A percentile compares a stretch with the other conserved stretches of the same genome.
Evolutionary conservation across 768 basidiomycete genomes (phyloP).

Genomic region (Russula foetens): DNA sequence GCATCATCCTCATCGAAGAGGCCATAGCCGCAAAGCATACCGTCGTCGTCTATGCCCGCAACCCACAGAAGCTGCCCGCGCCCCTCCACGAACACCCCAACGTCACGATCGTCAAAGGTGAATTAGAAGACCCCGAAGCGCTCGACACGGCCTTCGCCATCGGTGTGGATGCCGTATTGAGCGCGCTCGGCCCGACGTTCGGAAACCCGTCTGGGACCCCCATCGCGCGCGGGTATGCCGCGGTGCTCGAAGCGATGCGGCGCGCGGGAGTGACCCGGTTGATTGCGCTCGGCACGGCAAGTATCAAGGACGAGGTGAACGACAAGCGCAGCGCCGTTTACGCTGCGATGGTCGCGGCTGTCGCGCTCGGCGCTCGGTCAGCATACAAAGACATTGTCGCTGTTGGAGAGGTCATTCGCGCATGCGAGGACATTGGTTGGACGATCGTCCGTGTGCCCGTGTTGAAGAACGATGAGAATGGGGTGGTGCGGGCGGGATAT

Average conservation of each 20-base stretch:
- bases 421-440: constrained; percentile 50
- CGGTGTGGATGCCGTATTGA: constrained; percentile 54
- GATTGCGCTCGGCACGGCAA: constrained; percentile 59
- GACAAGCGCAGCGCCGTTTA: constrained; percentile 49
- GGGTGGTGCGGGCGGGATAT: constrained; percentile 50
- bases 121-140: constrained; percentile 42
- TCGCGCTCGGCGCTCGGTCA: constrained; percentile 36
- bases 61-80: constrained; percentile 52
- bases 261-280: constrained; percentile 45
- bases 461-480: constrained; percentile 41
- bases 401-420: constrained; percentile 48
- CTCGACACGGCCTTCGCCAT: constrained; percentile 44
- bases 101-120: constrained; percentile 45
- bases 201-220: constrained; percentile 42
- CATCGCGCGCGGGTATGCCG: constrained; percentile 50
- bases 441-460: constrained; percentile 64
- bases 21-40: constrained; percentile 37
- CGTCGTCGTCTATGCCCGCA: constrained; percentile 55
- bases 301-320: constrained; percentile 49
- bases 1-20: constrained; percentile 49
- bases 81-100: constrained; percentile 40
- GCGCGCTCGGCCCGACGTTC: constrained; percentile 51
- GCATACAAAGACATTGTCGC: constrained; percentile 67
- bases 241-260: constrained; percentile 50
- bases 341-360: constrained; percentile 32